Evolutionary conservation across 352 stramenopile species (phyloP), one percentile per base, ranked within the genome.

Genomic region (Phytophthora kernoviae): DNA sequence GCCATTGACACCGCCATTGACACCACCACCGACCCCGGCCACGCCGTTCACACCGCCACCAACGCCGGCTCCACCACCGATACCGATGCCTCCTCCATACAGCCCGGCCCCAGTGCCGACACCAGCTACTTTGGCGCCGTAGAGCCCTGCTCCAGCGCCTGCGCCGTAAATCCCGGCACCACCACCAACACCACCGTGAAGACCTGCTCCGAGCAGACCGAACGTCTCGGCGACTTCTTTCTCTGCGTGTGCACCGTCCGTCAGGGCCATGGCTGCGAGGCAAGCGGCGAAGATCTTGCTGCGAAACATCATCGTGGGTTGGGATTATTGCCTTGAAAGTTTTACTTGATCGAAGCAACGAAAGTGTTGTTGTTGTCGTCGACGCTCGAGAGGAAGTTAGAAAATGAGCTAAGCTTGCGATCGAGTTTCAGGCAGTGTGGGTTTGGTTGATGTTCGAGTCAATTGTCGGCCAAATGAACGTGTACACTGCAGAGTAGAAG

Each of bases 181-280:
- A 21, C 33, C 14, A 6, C 33, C 33, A n/a, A 39, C 33, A 39
- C 14, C 2, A 39, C 33, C 33, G 14, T n/a, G 10, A 39, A 39
- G 33, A 17, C 33, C 33, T 12, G 33, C 33, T 14, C 33, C 33
- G 33, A 43, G 37, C 4, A 43, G 6, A 8, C 37, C 37, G 15
- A 21, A 43, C 37, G 37, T 43, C 6, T 43, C 37, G 37, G 37
- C 37, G 37, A 43, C n/a, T 43, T 43, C 11, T 17, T 43, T 12
- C 12, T 41, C 15, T 6, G 37, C n/a, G n/a, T 43, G 37, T 8
- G 37, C n/a, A 18, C 37, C 37, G 15, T 9, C 18, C 37, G 37
- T 21, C 37, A 43, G n/a, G 9, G 37, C 37, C 10, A 17, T 11
- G 12, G 18, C 37, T 15, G 37, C 15, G n/a, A 43, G 9, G 37